phyloP scores from a whole-genome alignment of 495 filamentous ascomycete genomes.

The Tuber borchii region DNA sequence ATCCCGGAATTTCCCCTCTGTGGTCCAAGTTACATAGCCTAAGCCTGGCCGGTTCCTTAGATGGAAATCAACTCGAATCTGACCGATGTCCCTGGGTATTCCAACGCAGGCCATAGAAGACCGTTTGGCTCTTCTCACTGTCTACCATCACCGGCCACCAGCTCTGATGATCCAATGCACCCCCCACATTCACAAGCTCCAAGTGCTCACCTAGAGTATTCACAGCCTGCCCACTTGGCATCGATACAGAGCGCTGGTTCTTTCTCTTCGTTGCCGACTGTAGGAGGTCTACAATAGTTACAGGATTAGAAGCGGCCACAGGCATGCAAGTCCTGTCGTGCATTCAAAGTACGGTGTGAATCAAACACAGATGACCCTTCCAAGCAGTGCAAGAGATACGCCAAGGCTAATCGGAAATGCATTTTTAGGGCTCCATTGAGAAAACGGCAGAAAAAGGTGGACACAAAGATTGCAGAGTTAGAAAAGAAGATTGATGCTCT shows the following conservation, averaged over 20 bases:
- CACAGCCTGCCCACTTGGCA: slow-evolving; percentile 9
- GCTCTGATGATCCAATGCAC: not conserved
- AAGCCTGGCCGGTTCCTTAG: not conserved
- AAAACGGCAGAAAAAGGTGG: slow-evolving; percentile 89
- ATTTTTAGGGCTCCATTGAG: slow-evolving; percentile 74
- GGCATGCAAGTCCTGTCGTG: slow-evolving; percentile 89
- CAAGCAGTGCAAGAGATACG: slow-evolving; percentile 73
- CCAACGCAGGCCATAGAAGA: not conserved
- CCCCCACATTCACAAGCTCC: not conserved
- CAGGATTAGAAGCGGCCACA: slow-evolving; percentile 67
- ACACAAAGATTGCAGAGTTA: slow-evolving; percentile 82
- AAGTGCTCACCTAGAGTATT: slow-evolving; percentile 5
- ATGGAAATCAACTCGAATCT: not conserved
- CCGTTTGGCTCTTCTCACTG: not conserved
- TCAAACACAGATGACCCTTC: slow-evolving; percentile 56
- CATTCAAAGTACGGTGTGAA: slow-evolving; percentile 86
- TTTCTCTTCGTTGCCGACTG: slow-evolving; percentile 3
- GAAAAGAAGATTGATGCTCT: slow-evolving; percentile 91
- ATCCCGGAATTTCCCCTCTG: not conserved
- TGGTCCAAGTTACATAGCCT: not conserved
- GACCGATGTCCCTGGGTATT: not conserved
- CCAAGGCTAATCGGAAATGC: slow-evolving; percentile 72
- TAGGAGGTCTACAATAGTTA: not conserved
- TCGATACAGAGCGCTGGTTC: slow-evolving; percentile 8
- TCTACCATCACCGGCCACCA: not conserved